Evolutionary conservation across 2,329 filamentous ascomycete genomes (phyloP).

Genomic region (Pseudopyricularia javanii): DNA sequence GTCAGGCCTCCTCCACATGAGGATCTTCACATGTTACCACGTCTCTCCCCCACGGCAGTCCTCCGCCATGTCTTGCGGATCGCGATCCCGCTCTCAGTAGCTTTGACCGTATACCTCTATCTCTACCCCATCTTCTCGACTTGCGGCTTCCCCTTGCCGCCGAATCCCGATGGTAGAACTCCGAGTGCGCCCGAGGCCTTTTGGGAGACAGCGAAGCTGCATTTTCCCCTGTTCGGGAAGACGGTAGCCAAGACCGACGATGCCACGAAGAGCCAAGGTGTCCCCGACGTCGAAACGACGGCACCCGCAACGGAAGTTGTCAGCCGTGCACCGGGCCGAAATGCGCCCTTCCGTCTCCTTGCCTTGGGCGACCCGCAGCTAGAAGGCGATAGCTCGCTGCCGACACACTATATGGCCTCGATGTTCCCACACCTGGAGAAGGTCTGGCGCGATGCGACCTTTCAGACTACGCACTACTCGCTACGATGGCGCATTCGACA

Average conservation of each 20-base stretch:
- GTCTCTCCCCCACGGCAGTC: slow-evolving; percentile 24
- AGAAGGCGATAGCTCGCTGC: slow-evolving; percentile 81
- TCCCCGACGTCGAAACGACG: background rate
- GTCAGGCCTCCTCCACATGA: slow-evolving; percentile 13
- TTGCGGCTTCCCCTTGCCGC: slow-evolving; percentile 64
- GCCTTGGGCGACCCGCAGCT: slow-evolving; percentile 86
- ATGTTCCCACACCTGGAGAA: slow-evolving; percentile 38
- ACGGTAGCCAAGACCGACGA: slow-evolving; percentile 8
- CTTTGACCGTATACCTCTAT: slow-evolving; percentile 69
- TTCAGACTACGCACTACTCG: slow-evolving; percentile 29
- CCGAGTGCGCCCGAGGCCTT: slow-evolving; percentile 17
- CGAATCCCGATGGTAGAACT: slow-evolving; percentile 5
- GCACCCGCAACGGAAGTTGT: slow-evolving; percentile 4
- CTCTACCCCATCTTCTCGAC: slow-evolving; percentile 70
- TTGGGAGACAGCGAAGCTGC: slow-evolving; percentile 25
- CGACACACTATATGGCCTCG: slow-evolving; percentile 36
- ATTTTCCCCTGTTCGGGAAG: slow-evolving; percentile 20
- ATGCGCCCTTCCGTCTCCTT: slow-evolving; percentile 74
- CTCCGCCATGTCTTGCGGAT: slow-evolving; percentile 45
- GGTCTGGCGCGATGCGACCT: slow-evolving; percentile 33
- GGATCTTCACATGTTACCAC: slow-evolving; percentile 35
- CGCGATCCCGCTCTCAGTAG: slow-evolving; percentile 52
- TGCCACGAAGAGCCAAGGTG: background rate
- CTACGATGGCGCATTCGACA: slow-evolving; percentile 39
- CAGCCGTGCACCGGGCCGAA: slow-evolving; percentile 10